phyloP scores from a whole-genome alignment of 1,284 basidiomycete genomes.

The Rhodotorula sp. region DNA sequence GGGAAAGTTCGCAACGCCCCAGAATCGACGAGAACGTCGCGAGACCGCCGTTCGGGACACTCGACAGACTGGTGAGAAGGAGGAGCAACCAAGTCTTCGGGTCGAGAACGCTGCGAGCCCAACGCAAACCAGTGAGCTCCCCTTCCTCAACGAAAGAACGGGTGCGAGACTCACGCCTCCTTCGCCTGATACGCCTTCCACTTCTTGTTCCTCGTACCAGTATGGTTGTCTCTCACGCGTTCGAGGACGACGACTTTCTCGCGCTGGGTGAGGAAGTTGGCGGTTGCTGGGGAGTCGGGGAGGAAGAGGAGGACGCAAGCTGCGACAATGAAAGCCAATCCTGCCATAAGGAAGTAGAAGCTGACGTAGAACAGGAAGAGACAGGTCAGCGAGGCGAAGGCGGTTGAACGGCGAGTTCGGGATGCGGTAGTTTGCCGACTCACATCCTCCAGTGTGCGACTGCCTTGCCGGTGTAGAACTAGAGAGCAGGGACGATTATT shows the following conservation, averaged over 20 bases:
- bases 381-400: too few relatives aligned
- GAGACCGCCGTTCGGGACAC: conserved; percentile 57
- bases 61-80: conserved; percentile 59
- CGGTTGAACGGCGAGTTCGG: too few relatives aligned
- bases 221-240: conserved; percentile 64
- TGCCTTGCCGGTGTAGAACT: too few relatives aligned
- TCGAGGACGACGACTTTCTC: conserved; percentile 65
- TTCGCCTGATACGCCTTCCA: conserved; percentile 61
- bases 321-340: conserved; percentile 46
- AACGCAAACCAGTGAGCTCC: too few relatives aligned
- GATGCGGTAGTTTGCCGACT: too few relatives aligned
- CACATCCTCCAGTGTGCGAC: too few relatives aligned
- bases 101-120: conserved; percentile 51
- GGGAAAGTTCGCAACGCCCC: neutral
- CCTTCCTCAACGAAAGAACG: too few relatives aligned
- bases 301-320: conserved; percentile 60
- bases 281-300: conserved; percentile 65
- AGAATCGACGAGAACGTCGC: conserved; percentile 43
- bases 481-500: too few relatives aligned
- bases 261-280: conserved; percentile 59
- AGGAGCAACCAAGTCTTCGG: conserved; percentile 64
- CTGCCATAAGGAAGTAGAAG: conserved; percentile 50
- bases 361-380: too few relatives aligned
- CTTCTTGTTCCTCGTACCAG: conserved; percentile 59
- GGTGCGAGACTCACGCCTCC: conserved; percentile 51